Conservation (phyloP, 257 asterid species). For the Jacaranda mimosifolia region DNA sequence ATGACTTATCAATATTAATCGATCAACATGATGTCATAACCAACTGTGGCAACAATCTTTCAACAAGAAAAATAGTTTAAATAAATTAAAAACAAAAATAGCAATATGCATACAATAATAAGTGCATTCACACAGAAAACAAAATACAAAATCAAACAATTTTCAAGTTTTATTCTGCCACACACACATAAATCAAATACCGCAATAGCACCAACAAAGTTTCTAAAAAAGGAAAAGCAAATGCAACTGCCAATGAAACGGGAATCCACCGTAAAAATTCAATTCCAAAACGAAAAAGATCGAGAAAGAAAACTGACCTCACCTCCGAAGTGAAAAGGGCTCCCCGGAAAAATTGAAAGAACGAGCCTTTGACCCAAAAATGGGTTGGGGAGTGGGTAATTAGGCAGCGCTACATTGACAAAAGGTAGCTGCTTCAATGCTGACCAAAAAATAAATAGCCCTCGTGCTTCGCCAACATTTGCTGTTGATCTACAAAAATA, state of each 20-base stretch:
- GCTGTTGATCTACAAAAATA: conserved; percentile 1
- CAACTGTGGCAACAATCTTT: conserved; percentile 1
- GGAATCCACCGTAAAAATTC: conserved; percentile 10
- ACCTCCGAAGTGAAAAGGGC: conserved; percentile 46
- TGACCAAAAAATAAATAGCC: conserved; percentile 10
- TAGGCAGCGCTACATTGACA: conserved; percentile 34
- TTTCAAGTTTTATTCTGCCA: background rate
- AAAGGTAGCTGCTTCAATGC: conserved; percentile 22
- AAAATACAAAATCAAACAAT: conserved; percentile 12
- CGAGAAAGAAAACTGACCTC: conserved; percentile 23
- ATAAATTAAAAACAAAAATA: background rate
- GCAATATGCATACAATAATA: background rate
- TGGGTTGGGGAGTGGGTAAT: background rate
- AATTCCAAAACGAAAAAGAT: conserved; percentile 18
- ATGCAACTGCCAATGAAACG: conserved; percentile 14
- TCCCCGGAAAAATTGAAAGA: conserved; percentile 29
- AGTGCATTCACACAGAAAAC: conserved; percentile 19
- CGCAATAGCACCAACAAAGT: background rate
- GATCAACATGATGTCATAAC: conserved; percentile 11
- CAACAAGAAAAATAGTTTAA: background rate
- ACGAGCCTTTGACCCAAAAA: conserved; percentile 22
- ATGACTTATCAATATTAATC: background rate
- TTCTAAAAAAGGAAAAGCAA: conserved; percentile 2
- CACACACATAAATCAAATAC: conserved; percentile 14
- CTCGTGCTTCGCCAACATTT: background rate